Percentiles rank a stretch among this genome's conserved stretches.
These are phyloP conservation scores for Gossypium anomalum DNA, from an alignment of 345 rosid genomes.

Conservation along the genomic window DNA sequence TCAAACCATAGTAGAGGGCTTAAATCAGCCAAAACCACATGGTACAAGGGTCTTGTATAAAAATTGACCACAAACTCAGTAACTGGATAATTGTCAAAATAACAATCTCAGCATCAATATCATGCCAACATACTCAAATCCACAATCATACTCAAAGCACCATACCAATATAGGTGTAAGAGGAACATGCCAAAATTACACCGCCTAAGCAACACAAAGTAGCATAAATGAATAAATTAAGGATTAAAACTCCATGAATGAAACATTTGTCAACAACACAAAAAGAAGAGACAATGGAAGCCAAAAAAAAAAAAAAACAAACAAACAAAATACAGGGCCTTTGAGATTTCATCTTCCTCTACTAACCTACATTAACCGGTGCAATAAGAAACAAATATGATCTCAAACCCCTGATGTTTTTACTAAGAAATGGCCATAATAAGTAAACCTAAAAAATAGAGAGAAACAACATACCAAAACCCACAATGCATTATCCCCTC, in stretches of 20 bases:
- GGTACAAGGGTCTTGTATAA: too few species aligned
- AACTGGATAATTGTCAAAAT: too few species aligned
- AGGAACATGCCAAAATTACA: constrained; percentile 6
- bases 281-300: not conserved
- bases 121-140: not conserved
- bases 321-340: constrained; percentile 20
- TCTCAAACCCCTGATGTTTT: constrained; percentile 21
- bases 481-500: constrained; percentile 19
- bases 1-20: too few species aligned
- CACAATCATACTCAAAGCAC: not conserved
- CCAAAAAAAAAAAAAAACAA: not conserved
- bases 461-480: constrained; percentile 20
- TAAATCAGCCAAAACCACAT: too few species aligned
- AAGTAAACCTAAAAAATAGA: constrained; percentile 14
- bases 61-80: too few species aligned
- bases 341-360: constrained; percentile 33
- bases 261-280: constrained; percentile 16
- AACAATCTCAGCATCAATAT: too few species aligned
- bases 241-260: constrained; percentile 24
- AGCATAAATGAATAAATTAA: constrained; percentile 23
- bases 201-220: constrained; percentile 2
- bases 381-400: constrained; percentile 18
- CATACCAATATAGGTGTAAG: not conserved
- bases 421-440: constrained; percentile 13
- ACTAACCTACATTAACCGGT: constrained; percentile 18